These are phyloP conservation scores for Alternaria angustiovoidea DNA, from an alignment of 2,329 filamentous ascomycete genomes.

Conservation along the genomic window DNA sequence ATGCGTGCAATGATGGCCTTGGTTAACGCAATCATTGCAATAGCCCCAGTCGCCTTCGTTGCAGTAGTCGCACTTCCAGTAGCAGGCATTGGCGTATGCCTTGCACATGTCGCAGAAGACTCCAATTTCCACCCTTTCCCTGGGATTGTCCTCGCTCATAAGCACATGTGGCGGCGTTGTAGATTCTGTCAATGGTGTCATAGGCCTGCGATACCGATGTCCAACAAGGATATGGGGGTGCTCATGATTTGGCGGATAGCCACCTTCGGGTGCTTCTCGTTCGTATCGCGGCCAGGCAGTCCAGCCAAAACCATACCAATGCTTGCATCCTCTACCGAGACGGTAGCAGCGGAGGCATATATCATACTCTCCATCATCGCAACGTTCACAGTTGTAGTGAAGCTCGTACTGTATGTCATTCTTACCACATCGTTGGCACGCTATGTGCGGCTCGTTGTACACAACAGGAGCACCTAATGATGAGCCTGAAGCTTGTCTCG, in stretches of 20 bases:
- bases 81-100: conserved; percentile 79
- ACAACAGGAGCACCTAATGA: conserved; percentile 43
- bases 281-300: conserved; percentile 73
- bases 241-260: conserved; percentile 53
- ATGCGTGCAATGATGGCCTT: conserved; percentile 82
- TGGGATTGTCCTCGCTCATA: conserved; percentile 72
- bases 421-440: conserved; percentile 75
- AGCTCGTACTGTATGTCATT: conserved; percentile 82
- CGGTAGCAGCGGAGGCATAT: conserved; percentile 85
- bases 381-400: conserved; percentile 82
- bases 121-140: conserved; percentile 74
- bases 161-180: conserved; percentile 29
- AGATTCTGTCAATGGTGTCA: conserved; percentile 34
- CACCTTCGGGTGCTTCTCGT: conserved; percentile 52
- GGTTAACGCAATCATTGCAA: conserved; percentile 86
- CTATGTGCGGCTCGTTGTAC: conserved; percentile 75
- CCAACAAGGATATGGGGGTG: conserved; percentile 63
- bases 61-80: conserved; percentile 87
- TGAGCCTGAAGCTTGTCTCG: conserved; percentile 26
- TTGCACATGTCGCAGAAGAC: conserved; percentile 84
- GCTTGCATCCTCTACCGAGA: conserved; percentile 75
- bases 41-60: conserved; percentile 96
- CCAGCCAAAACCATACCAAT: conserved; percentile 89
- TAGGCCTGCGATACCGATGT: conserved; percentile 53
- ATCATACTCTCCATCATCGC: conserved; percentile 75